These are phyloP conservation scores for Paramecium caudatum DNA, from an alignment of 73 alveolate species.

Conservation along the genomic window DNA sequence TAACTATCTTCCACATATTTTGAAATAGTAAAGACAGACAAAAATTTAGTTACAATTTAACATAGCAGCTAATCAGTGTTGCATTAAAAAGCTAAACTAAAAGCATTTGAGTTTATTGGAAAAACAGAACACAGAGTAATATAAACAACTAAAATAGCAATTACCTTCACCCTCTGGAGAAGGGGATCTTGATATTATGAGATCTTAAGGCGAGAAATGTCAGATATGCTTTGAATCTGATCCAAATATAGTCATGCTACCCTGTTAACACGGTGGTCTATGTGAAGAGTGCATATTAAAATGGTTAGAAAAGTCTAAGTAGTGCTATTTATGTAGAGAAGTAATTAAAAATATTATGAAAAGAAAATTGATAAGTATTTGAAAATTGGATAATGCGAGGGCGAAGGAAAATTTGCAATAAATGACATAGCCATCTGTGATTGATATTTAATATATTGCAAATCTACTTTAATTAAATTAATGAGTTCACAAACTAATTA, in stretches of 20 bases:
- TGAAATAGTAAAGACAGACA: neutral
- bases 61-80: slow-evolving; percentile 8
- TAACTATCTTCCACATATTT: slow-evolving; percentile 50
- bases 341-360: neutral
- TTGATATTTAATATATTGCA: neutral
- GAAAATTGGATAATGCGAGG: neutral
- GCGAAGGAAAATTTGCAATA: neutral
- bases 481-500: neutral
- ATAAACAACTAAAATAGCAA: too few relatives aligned
- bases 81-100: slow-evolving; percentile 28
- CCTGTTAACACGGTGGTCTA: slow-evolving; percentile 55
- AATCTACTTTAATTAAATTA: slow-evolving; percentile 17
- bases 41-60: neutral
- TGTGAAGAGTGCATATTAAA: slow-evolving; percentile 40
- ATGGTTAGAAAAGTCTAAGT: slow-evolving; percentile 1
- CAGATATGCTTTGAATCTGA: neutral
- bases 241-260: slow-evolving; percentile 39
- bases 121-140: too few relatives aligned
- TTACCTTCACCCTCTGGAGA: slow-evolving; percentile 14
- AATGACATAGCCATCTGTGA: neutral
- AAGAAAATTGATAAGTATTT: neutral
- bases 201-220: slow-evolving; percentile 4
- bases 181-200: neutral
- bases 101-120: slow-evolving; percentile 61
- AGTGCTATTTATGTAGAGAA: slow-evolving; percentile 23